These are phyloP conservation scores for Parmales sp. DNA, from an alignment of 108 stramenopile species.

Conservation along the genomic window DNA sequence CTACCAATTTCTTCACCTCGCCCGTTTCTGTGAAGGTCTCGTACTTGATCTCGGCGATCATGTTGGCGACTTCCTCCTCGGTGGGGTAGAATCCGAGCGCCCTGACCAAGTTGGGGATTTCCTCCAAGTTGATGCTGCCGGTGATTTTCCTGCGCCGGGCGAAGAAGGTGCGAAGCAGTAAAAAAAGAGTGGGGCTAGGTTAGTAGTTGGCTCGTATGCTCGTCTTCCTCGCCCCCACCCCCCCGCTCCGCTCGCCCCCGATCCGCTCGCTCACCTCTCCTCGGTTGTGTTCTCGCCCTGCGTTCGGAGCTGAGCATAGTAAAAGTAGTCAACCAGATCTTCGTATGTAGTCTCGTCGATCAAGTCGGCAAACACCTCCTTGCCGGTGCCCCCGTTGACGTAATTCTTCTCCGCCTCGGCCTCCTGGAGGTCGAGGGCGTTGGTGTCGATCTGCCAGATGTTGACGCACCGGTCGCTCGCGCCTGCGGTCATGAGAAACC, in stretches of 20 bases:
- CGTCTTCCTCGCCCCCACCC: no score
- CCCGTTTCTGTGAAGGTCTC: conserved; percentile 30
- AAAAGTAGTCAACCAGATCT: conserved; percentile 51
- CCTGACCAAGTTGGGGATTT: conserved; percentile 43
- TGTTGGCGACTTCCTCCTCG: conserved; percentile 36
- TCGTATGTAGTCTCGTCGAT: conserved; percentile 36
- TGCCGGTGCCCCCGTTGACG: background rate
- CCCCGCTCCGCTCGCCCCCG: no score
- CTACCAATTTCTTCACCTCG: conserved; percentile 16
- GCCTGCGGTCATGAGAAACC: conserved; percentile 25
- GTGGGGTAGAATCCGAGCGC: conserved; percentile 49
- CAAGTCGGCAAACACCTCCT: conserved; percentile 30
- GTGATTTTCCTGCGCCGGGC: no score
- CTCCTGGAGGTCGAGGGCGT: background rate
- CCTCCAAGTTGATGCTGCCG: conserved; percentile 25
- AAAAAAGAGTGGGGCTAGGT: no score
- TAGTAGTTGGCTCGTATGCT: no score
- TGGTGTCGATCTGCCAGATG: conserved; percentile 21
- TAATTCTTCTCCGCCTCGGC: background rate
- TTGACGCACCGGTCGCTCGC: conserved; percentile 25
- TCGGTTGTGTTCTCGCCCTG: conserved; percentile 42
- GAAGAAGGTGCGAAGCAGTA: no score
- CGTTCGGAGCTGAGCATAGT: conserved; percentile 41
- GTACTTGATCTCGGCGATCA: conserved; percentile 43
- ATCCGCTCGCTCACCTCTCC: no score